Evolutionary conservation across 2,329 filamentous ascomycete genomes (phyloP), one percentile per base, ranked within the genome.

Genomic region (Coleophoma crateriformis): DNA sequence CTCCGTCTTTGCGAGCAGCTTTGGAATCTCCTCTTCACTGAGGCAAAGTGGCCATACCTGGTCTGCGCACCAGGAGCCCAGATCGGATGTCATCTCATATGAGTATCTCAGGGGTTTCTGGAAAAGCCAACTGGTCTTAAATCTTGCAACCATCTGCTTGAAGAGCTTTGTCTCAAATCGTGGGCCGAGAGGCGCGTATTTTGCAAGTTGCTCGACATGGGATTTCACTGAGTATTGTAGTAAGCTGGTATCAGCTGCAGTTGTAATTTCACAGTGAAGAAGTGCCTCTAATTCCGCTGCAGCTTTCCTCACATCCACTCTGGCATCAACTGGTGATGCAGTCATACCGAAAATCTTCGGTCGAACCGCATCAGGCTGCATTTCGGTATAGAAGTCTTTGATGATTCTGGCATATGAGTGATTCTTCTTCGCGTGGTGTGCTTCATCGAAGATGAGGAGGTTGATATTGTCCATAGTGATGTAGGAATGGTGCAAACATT

Each of bases 321-420:
- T 87, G 0, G 88, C 83, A 68, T 97, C 91, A 3, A 96, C 85
- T 0, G 94, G 94, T 0, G 94, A 97, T 7, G 94, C 94, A 1
- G 94, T 99, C 92, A 97, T 96, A 22, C 92, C 92, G 57, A 99
- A 87, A 17, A 99, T 84, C 35, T 84, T 85, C 4, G 94, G 94
- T 4, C 82, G 76, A 44, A 69, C 70, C 0, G 63, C 54, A 1
- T 74, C 68, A 1, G 65, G 58, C 32, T 75, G 71, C 7, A 53
- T 45, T 2, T 75, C 68, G 1, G 81, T 60, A 61, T 96, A 97
- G 58, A 88, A 90, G 51, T 95, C 87, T 59, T 88, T 90, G 68
- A 99, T 88, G 51, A 99, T 94, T 27, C 82, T 79, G 17, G 92
- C 89, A 63, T 96, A 99, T 0, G 89, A 79, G 61, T 99, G 94